phyloP scores from a whole-genome alignment of 148 eudicot species.

The Silene latifolia region DNA sequence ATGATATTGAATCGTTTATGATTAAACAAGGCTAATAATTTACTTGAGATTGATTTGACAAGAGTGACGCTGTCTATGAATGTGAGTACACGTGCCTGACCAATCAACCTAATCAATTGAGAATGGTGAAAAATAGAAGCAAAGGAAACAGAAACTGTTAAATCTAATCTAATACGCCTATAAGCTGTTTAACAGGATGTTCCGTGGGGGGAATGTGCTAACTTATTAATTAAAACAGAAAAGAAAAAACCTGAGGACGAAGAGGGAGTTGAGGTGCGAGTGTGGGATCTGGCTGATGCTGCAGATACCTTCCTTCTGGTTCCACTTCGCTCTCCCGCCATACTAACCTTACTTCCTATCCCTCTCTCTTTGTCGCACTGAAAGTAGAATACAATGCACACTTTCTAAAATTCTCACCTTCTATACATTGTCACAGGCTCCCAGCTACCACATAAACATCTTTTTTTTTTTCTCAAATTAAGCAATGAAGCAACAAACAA shows the following conservation, averaged over 20 bases:
- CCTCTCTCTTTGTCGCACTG: neutral
- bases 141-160: too few relatives aligned
- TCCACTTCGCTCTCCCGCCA: slow-evolving; percentile 23
- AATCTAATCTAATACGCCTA: too few relatives aligned
- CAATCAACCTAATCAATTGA: too few relatives aligned
- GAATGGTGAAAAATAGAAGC: too few relatives aligned
- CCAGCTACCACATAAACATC: neutral
- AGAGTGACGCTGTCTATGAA: too few relatives aligned
- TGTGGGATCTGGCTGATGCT: slow-evolving; percentile 66
- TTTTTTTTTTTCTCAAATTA: too few relatives aligned
- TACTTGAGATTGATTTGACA: too few relatives aligned
- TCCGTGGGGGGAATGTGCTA: too few relatives aligned
- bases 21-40: too few relatives aligned
- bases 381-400: neutral
- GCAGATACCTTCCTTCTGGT: slow-evolving; percentile 45
- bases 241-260: slow-evolving; percentile 22
- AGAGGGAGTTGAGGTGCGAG: slow-evolving; percentile 43
- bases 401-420: neutral
- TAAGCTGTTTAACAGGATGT: too few relatives aligned
- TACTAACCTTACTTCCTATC: neutral
- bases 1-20: too few relatives aligned
- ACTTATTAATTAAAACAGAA: neutral
- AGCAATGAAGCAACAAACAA: neutral
- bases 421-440: neutral
- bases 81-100: too few relatives aligned